Base-by-base conservation (phyloP, 2,329 filamentous ascomycete genomes). In the Macroventuria anomochaeta region DNA sequence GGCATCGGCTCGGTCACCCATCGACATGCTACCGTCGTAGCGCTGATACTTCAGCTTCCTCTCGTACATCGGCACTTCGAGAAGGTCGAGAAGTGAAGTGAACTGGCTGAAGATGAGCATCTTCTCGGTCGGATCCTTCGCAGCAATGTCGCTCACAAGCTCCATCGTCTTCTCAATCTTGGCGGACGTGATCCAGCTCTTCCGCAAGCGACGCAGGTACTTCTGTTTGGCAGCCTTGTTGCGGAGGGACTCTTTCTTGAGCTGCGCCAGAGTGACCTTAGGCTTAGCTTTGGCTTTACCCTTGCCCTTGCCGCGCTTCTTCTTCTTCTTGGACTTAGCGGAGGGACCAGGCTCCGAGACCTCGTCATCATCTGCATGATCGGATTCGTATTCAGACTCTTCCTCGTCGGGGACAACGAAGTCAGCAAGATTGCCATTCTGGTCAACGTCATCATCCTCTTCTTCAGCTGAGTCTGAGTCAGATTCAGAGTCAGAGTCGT, bases 81-180 rank as follows among this genome's bases (percentile, higher is more conserved):
- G 77, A 5, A 93, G 80, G 72, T 93, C 90, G 2, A 95, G 83
- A 15, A 93, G 79, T 0, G 88, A 86, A 0, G 90, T 93, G 77
- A 90, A 95, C 64, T 92, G 89, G 51, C 86, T 90, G 76, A 95
- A 95, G 58, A 95, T 83, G 47, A 95, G 88, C 0, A 88, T 90
- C 74, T 93, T 93, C 70, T 91, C 88, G 1, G 81, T 82, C 2
- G 83, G 67, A 26, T 79, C 76, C 8, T 76, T 74, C n/a, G 65
- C 65, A 47, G 79, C 73, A 51, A 85, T 80, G 12, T 76, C 71
- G 10, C 77, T 69, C 11, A 93, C 76, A 6, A 93, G 80, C 48
- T 89, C 84, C 50, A 90, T 75, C 6, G 85, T 85, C 69, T 88
- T 87, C 18, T 85, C 83, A 25, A 91, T 86, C 74, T 93, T 95